Conservation (phyloP, 2,329 filamentous ascomycete species). For the Biscogniauxia sp. region DNA sequence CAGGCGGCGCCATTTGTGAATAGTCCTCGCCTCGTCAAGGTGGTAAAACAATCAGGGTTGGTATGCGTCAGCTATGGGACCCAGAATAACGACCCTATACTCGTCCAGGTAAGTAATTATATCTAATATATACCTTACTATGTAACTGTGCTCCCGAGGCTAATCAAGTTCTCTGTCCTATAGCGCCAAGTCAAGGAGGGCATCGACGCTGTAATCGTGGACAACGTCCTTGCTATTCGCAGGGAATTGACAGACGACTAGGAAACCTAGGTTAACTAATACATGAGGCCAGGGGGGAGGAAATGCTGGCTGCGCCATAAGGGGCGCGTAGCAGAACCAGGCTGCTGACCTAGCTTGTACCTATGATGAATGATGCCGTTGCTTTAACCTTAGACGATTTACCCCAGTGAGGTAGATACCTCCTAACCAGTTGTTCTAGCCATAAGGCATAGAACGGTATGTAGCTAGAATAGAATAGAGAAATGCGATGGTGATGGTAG, state of each 20-base stretch:
- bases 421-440: no score
- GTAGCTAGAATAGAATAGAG: no score
- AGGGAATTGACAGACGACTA: slow-evolving; percentile 69
- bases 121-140: neutral
- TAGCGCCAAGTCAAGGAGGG: slow-evolving; percentile 89
- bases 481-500: no score
- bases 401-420: no score
- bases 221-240: slow-evolving; percentile 88
- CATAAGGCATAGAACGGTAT: no score
- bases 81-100: slow-evolving; percentile 80
- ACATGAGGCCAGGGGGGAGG: neutral
- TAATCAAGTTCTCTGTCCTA: slow-evolving; percentile 10
- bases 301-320: neutral
- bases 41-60: slow-evolving; percentile 90
- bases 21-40: slow-evolving; percentile 82
- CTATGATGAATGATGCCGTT: no score
- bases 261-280: neutral
- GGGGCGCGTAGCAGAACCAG: neutral
- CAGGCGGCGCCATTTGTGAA: slow-evolving; percentile 86
- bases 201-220: slow-evolving; percentile 97
- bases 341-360: neutral
- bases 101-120: slow-evolving; percentile 70
- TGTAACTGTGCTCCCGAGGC: slow-evolving; percentile 8
- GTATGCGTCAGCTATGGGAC: slow-evolving; percentile 95
- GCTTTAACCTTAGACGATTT: no score